phyloP scores from a whole-genome alignment of 1,284 basidiomycete genomes.

The Fomitopsis palustris region DNA sequence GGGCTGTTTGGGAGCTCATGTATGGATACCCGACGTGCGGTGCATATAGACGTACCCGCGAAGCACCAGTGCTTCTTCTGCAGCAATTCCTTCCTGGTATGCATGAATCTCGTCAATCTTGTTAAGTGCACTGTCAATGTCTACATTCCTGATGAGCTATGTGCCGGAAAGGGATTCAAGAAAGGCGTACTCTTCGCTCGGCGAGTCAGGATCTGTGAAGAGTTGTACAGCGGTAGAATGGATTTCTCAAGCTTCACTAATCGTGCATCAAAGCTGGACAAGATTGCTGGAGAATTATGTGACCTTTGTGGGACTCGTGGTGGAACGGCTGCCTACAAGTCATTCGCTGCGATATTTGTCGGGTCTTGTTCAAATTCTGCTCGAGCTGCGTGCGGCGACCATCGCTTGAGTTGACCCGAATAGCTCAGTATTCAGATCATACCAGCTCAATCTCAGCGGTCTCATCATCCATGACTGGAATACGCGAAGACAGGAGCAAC shows the following conservation, averaged over 20 bases:
- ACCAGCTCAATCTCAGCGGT: conserved; percentile 76
- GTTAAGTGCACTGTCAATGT: conserved; percentile 71
- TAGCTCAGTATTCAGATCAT: conserved; percentile 23
- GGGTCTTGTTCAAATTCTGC: conserved; percentile 81
- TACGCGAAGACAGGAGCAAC: too few relatives aligned
- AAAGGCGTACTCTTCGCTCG: conserved; percentile 57
- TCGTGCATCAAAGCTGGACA: conserved; percentile 75
- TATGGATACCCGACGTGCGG: neutral
- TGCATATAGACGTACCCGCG: conserved; percentile 50
- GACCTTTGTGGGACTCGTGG: neutral
- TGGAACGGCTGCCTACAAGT: conserved; percentile 49
- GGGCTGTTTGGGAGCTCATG: conserved; percentile 42
- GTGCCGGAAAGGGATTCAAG: neutral
- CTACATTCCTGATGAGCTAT: conserved; percentile 31
- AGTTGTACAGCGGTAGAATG: conserved; percentile 70
- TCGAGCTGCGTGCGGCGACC: conserved; percentile 57
- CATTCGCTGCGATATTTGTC: conserved; percentile 79
- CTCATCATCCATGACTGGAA: conserved; percentile 80
- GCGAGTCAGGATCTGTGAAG: conserved; percentile 70
- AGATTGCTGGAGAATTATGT: conserved; percentile 48
- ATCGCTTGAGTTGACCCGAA: neutral
- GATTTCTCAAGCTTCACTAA: conserved; percentile 78
- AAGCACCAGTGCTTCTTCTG: conserved; percentile 72
- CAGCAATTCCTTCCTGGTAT: conserved; percentile 71
- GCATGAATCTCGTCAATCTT: conserved; percentile 78